Conservation (phyloP, 192 early-diverging fungal species). For the Backusella morwellensis region DNA sequence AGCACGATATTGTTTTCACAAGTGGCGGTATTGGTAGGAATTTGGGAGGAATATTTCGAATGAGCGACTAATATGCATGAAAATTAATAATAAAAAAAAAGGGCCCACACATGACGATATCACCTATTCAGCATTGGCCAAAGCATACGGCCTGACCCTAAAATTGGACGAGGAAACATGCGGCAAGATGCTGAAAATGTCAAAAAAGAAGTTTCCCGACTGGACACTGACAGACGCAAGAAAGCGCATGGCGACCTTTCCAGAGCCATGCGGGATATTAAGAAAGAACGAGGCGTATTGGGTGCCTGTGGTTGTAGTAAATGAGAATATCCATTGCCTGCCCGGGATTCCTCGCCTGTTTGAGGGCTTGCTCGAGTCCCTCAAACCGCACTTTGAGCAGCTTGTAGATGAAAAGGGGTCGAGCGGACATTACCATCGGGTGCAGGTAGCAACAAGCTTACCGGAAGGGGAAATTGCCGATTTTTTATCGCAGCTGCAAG, state of each 20-base stretch:
- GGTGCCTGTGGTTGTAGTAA: conserved; percentile 71
- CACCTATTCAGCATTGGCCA: conserved; percentile 61
- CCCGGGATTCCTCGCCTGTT: conserved; percentile 72
- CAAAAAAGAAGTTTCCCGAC: neutral
- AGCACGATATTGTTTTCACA: conserved; percentile 63
- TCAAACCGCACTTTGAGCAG: conserved; percentile 26
- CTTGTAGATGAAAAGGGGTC: neutral
- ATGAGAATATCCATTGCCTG: conserved; percentile 63
- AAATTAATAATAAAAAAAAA: neutral
- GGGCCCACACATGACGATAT: conserved; percentile 68
- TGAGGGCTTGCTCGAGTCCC: conserved; percentile 35
- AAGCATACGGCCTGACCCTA: conserved; percentile 54
- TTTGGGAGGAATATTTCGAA: neutral
- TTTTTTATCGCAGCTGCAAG: conserved; percentile 39
- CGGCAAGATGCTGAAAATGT: conserved; percentile 47
- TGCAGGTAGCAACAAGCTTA: conserved; percentile 43
- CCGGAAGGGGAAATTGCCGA: conserved; percentile 48
- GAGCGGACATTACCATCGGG: conserved; percentile 33
- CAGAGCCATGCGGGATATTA: conserved; percentile 33
- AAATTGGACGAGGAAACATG: conserved; percentile 53
- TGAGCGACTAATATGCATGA: too few species aligned
- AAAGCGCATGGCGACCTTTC: conserved; percentile 70
- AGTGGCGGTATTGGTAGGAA: conserved; percentile 66
- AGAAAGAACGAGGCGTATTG: conserved; percentile 54
- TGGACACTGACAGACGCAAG: conserved; percentile 40